These are phyloP conservation scores for Stentor coeruleus DNA, from an alignment of 73 alveolate species.

Conservation along the genomic window DNA sequence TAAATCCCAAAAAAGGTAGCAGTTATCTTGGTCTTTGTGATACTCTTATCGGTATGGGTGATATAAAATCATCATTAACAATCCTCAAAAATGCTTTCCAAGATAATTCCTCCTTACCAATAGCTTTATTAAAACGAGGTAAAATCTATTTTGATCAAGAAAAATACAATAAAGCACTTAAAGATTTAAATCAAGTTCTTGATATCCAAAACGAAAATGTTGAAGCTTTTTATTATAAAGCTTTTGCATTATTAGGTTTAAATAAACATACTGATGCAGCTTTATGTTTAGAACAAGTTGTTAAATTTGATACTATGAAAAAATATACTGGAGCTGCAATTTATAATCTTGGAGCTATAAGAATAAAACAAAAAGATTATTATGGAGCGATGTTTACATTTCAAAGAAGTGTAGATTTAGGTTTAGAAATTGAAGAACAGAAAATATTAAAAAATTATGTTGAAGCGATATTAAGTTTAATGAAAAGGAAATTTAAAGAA, in stretches of 20 bases:
- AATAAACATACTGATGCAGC: conserved; percentile 40
- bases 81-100: conserved; percentile 33
- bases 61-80: conserved; percentile 39
- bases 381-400: conserved; percentile 12
- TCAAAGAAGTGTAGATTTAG: not conserved
- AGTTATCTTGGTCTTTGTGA: not conserved
- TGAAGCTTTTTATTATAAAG: conserved; percentile 51
- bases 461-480: not conserved
- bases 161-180: conserved; percentile 33
- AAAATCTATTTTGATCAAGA: conserved; percentile 33
- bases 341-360: conserved; percentile 42
- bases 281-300: conserved; percentile 48
- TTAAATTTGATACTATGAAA: conserved; percentile 35
- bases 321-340: conserved; percentile 43
- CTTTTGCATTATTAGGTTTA: conserved; percentile 25
- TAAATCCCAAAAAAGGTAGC: not conserved
- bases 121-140: conserved; percentile 43
- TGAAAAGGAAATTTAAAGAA: conserved; percentile 8
- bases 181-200: conserved; percentile 32
- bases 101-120: conserved; percentile 30
- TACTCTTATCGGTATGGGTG: conserved; percentile 13
- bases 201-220: conserved; percentile 41
- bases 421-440: conserved; percentile 8
- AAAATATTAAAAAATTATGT: not conserved
- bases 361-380: conserved; percentile 26